These are phyloP conservation scores for Mucuna pruriens DNA, from an alignment of 306 rosid genomes.

Conservation along the genomic window DNA sequence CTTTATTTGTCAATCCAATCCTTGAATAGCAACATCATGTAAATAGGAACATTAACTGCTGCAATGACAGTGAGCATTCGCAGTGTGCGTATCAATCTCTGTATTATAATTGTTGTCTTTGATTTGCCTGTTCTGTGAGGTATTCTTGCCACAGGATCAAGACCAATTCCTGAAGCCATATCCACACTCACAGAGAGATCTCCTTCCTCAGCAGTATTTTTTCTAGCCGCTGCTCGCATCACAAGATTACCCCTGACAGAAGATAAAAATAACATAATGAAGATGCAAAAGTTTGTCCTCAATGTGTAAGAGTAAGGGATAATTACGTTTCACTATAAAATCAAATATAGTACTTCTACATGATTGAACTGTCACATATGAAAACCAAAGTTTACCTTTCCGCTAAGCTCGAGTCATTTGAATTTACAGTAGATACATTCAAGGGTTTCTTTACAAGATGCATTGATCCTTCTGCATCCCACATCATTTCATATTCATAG, in stretches of 20 bases:
- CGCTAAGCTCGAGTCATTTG: conserved; percentile 49
- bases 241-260: conserved; percentile 71
- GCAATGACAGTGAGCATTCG: conserved; percentile 63
- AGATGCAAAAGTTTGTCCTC: conserved; percentile 10
- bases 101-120: conserved; percentile 54
- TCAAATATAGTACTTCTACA: conserved; percentile 5
- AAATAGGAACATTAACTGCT: conserved; percentile 79
- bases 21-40: conserved; percentile 82
- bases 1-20: conserved; percentile 80
- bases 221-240: conserved; percentile 72
- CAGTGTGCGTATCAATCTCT: conserved; percentile 65
- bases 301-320: neutral
- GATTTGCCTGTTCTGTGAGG: conserved; percentile 62
- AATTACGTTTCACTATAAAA: neutral
- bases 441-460: conserved; percentile 78
- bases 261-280: neutral
- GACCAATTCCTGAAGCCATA: conserved; percentile 44
- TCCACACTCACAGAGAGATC: conserved; percentile 59
- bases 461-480: conserved; percentile 90
- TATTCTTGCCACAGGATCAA: conserved; percentile 52
- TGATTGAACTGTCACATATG: conserved; percentile 26
- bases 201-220: conserved; percentile 50
- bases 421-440: conserved; percentile 43
- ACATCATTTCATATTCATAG: conserved; percentile 79
- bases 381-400: conserved; percentile 63